Base-by-base conservation (phyloP, 2,329 filamentous ascomycete genomes). In the Beauveria asiatica region DNA sequence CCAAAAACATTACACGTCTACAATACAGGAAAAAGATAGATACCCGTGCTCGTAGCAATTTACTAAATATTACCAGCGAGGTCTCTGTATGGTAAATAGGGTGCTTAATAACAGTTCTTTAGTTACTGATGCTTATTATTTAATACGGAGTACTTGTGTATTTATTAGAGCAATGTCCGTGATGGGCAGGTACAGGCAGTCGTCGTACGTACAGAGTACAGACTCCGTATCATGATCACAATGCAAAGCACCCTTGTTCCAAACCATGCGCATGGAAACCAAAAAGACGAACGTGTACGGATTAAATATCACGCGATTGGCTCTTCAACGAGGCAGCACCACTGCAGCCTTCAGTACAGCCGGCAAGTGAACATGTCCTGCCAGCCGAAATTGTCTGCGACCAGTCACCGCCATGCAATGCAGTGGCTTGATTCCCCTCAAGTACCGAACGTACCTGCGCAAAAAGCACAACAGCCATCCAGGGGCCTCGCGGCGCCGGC, bases 211-310 rank as follows among this genome's bases (percentile, higher is more conserved):
- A 11, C 30, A 33, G 10, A 10, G 30, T 33, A 11, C 30, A 33
- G 30, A 33, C 30, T 33, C 30, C 30, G 30, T 33, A 33, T 10
- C 5, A 33, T 33, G 5, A 13, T 33, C 4, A 33, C 30, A 33
- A 33, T 33, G 30, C 30, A 33, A 33, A 33, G 30, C 17, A 42
- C 19, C 53, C 53, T 39, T 56, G 53, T 46, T 56, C 53, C 53
- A 27, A 46, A 42, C 42, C 42, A 56, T 56, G 53, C 53, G 53
- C 41, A 56, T 46, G 27, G n/a, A 55, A 44, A 53, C 19, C 50
- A 53, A 53, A 33, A 37, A 53, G 33, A 25, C 50, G 21, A 19
- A 19, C 10, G 16, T 39, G 16, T 37, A n/a, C n/a, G n/a, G n/a
- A n/a, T n/a, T n/a, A 25, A 13, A 10, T 42, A 44, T 54, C 21